Conservation (phyloP, 805 yeast genomes). For the Candida chilensis region DNA sequence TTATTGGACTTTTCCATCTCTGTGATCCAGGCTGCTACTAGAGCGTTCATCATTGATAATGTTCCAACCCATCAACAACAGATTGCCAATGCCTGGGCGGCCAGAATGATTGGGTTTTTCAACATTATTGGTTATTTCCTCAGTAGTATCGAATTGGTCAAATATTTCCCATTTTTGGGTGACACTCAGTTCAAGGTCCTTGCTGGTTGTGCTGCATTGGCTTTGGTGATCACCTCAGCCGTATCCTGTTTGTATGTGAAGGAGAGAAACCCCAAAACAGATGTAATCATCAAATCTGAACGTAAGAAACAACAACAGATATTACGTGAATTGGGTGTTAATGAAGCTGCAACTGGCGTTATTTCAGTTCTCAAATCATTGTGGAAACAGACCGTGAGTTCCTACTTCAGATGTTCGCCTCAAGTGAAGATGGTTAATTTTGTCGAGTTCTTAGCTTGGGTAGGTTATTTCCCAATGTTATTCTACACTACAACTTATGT, state of each 20-base stretch:
- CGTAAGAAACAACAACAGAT: conserved; percentile 19
- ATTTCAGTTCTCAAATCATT: conserved; percentile 11
- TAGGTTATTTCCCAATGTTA: conserved; percentile 58
- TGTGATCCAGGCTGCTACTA: conserved; percentile 49
- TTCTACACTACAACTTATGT: conserved; percentile 61
- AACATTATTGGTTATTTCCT: conserved; percentile 49
- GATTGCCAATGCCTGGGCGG: conserved; percentile 58
- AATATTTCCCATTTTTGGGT: conserved; percentile 28
- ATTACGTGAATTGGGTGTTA: conserved; percentile 23
- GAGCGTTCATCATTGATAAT: conserved; percentile 56
- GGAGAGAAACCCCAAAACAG: conserved; percentile 41
- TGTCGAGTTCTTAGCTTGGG: conserved; percentile 60
- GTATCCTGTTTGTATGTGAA: conserved; percentile 28
- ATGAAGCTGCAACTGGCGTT: conserved; percentile 10
- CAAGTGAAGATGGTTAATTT: conserved; percentile 42
- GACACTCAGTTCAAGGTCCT: conserved; percentile 43
- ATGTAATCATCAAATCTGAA: conserved; percentile 25
- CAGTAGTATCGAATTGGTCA: conserved; percentile 36
- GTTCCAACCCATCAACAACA: conserved; percentile 50
- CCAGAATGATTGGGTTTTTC: conserved; percentile 51
- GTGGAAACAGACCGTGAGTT: conserved; percentile 21
- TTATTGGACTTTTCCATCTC: conserved; percentile 47
- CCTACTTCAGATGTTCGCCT: conserved; percentile 32
- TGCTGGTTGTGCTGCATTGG: conserved; percentile 28
- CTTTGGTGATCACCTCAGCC: conserved; percentile 28